Percentiles rank a stretch among this genome's conserved stretches.
These are phyloP conservation scores for Mycena citricolor DNA, from an alignment of 1,284 basidiomycete genomes.

Conservation along the genomic window DNA sequence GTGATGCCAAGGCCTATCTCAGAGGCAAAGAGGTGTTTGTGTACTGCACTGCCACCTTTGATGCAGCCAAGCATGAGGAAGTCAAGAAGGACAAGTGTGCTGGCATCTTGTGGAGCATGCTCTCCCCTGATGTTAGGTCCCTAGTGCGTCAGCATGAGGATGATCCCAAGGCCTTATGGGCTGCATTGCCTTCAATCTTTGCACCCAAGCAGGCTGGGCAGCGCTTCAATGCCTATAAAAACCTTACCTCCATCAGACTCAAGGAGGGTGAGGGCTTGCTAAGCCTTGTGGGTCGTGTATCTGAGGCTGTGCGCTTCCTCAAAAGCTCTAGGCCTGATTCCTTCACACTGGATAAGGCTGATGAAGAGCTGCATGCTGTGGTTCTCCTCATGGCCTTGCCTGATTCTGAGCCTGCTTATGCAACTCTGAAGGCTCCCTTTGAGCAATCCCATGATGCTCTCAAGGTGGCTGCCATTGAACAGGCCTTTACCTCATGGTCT, in stretches of 20 bases:
- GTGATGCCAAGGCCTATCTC: slow-evolving; percentile 5
- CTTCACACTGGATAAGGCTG: slow-evolving; percentile 1
- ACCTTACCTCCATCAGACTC: slow-evolving; percentile 1
- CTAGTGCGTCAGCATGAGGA: slow-evolving; percentile 8
- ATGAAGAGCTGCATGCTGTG: slow-evolving; percentile 3
- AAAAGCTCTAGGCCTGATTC: background rate
- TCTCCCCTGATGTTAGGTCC: slow-evolving; percentile 3
- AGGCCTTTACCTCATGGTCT: slow-evolving; percentile 6
- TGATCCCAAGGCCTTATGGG: slow-evolving; percentile 5
- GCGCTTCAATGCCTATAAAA: slow-evolving; percentile 5
- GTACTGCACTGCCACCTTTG: background rate
- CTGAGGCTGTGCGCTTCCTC: slow-evolving; percentile 1
- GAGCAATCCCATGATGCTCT: slow-evolving; percentile 4
- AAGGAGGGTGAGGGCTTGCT: slow-evolving; percentile 7
- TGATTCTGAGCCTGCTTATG: background rate
- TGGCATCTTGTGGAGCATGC: slow-evolving; percentile 4
- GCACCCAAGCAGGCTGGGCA: slow-evolving; percentile 5
- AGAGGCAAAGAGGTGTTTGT: slow-evolving; percentile 1
- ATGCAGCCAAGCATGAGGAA: background rate
- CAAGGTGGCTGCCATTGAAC: slow-evolving; percentile 2
- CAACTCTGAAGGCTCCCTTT: slow-evolving; percentile 6
- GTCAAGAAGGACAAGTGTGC: too few species aligned
- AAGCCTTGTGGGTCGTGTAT: slow-evolving; percentile 1
- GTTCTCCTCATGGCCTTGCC: slow-evolving; percentile 8
- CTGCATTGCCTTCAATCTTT: background rate